Conservation (phyloP, 1,284 basidiomycete species). For the Tetrapyrgos nigripes region DNA sequence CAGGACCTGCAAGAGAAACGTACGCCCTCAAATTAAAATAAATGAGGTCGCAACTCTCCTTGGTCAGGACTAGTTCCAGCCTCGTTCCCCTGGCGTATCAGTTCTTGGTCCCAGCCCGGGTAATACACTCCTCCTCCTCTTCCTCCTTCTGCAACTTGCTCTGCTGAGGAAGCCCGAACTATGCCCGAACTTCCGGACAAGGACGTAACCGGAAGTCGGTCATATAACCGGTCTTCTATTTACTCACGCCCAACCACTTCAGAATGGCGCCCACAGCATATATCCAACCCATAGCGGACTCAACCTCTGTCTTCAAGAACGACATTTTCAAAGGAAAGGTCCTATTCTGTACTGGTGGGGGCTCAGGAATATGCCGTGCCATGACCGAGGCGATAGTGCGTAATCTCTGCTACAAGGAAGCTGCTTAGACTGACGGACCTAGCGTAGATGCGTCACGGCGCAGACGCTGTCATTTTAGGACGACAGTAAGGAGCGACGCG, state of each 20-base stretch:
- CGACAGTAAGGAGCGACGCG: constrained; percentile 68
- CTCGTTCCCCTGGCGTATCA: no score
- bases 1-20: no score
- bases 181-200: no score
- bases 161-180: no score
- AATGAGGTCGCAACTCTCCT: no score
- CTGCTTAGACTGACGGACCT: constrained; percentile 4
- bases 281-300: constrained; percentile 53
- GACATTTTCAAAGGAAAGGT: constrained; percentile 94
- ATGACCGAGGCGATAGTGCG: constrained; percentile 85
- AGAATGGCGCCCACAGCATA: constrained; percentile 47
- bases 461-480: constrained; percentile 83
- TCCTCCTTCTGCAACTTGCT: no score
- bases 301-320: constrained; percentile 71
- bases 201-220: no score
- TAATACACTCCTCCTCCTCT: no score
- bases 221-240: no score
- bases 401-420: constrained; percentile 9
- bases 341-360: constrained; percentile 90
- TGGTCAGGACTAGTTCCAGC: no score
- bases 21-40: no score
- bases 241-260: not conserved
- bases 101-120: no score
- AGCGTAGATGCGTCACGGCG: constrained; percentile 84
- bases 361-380: constrained; percentile 90